phyloP scores from a whole-genome alignment of 1,139 yeast genomes.

The Pichia sp. region DNA sequence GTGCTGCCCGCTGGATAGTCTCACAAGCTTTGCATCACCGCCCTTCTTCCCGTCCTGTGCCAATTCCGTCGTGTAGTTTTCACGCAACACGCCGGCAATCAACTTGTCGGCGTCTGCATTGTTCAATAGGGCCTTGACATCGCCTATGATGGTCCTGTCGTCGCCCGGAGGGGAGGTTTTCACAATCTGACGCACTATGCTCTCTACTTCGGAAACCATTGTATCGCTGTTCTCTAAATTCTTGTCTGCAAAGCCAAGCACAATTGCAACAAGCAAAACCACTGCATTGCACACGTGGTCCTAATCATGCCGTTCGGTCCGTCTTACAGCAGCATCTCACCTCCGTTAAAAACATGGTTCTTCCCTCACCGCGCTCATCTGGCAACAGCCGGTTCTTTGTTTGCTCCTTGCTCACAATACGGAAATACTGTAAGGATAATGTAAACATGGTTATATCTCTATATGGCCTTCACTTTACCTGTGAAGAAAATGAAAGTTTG shows the following conservation, averaged over 20 bases:
- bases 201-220: slow-evolving; percentile 21
- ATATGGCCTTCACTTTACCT: too few species aligned
- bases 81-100: slow-evolving; percentile 33
- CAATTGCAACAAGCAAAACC: too few species aligned
- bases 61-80: slow-evolving; percentile 24
- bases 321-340: too few species aligned
- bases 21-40: slow-evolving; percentile 29
- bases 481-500: too few species aligned
- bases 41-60: slow-evolving; percentile 20
- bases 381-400: too few species aligned
- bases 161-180: slow-evolving; percentile 55
- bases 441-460: too few species aligned
- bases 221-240: not conserved
- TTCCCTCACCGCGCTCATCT: too few species aligned
- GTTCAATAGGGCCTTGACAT: slow-evolving; percentile 33
- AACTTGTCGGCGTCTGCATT: slow-evolving; percentile 42
- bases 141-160: slow-evolving; percentile 28
- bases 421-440: too few species aligned
- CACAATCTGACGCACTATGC: slow-evolving; percentile 37
- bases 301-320: too few species aligned
- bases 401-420: too few species aligned
- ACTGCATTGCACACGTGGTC: too few species aligned
- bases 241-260: not conserved
- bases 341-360: too few species aligned
- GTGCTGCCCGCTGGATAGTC: slow-evolving; percentile 20